Evolutionary conservation across 345 rosid species (phyloP), one percentile per base, ranked within the genome.

Genomic region (Rhizophora apiculata): DNA sequence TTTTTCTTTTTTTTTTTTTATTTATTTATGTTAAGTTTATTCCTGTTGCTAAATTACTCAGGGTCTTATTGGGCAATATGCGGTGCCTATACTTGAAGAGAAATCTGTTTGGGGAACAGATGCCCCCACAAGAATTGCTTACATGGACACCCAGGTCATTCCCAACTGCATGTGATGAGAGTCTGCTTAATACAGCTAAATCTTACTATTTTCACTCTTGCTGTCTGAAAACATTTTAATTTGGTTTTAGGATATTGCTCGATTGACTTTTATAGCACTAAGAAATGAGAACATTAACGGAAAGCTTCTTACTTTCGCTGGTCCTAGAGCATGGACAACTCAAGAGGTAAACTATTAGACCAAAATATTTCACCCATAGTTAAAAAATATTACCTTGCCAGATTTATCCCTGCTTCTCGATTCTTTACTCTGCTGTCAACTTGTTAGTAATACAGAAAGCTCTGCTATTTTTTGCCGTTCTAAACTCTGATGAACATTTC

Each of bases 51-150:
- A 29, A 29, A 59, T 64, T 66, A 37, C 31, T 27, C 78, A 89
- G 96, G 99, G 99, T 57, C 86, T 95, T 60, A 89, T 95, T 29
- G 96, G 96, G 76, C 99, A 95, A 75, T 95, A 95, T 80, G 96
- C 99, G 31, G 96, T 91, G 19, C 99, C 99, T 22, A 86, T 95
- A 73, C 81, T 88, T 24, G 99, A 92, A 82, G 99, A 95, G 30
- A 88, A 95, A 74, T 89, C 99, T 20, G 97, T 95, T 60, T 95
- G 99, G 97, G 99, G 99, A 76, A 95, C 99, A 0, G 97, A 95
- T 82, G 99, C 99, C 51, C 97, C 92, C 19, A 92, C 97, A 2
- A 86, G 96, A 82, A 88, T 91, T 54, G 97, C 99, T 56, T 95
- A 95, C 77, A 92, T 95, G 99, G 98, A 95, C 74, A 95, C 99